Conservation (phyloP, 225 moss, liverwort and hornwort genomes). For the Pseudoscleropodium purum region DNA sequence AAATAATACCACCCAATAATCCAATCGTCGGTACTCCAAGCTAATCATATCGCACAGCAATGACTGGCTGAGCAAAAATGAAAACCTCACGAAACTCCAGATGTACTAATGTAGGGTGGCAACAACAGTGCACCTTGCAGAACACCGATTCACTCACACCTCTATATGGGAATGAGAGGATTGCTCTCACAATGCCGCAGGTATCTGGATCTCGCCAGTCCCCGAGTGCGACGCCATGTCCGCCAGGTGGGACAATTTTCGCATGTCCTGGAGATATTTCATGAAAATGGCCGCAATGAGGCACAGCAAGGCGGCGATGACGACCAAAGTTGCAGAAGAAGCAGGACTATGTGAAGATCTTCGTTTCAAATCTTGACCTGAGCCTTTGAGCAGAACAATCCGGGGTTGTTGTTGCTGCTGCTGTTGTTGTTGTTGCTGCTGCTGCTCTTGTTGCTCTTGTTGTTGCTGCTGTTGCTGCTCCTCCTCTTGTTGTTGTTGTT, state of each 20-base stretch:
- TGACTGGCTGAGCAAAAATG: not conserved
- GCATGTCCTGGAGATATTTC: constrained; percentile 4
- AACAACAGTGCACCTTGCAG: not conserved
- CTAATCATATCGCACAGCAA: not conserved
- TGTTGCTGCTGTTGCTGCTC: accelerated
- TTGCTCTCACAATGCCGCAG: not conserved
- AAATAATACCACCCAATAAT: not conserved
- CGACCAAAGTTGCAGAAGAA: not conserved
- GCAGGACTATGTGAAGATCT: not conserved
- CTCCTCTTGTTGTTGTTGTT: accelerated
- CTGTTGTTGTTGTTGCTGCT: not conserved
- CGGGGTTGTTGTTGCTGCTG: not conserved
- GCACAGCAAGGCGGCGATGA: constrained; percentile 3
- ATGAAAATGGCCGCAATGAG: constrained; percentile 12
- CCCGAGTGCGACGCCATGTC: not conserved
- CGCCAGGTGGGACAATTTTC: not conserved
- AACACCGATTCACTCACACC: not conserved
- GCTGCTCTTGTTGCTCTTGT: accelerated
- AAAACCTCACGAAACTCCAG: not conserved
- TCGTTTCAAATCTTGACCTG: not conserved
- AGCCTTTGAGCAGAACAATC: constrained; percentile 11
- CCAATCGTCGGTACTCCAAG: not conserved
- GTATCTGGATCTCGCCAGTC: not conserved
- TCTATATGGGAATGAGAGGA: not conserved
- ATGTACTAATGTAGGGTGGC: not conserved